Evolutionary conservation across 164 flowering plant genomes (phyloP).

Genomic region (Taxillus chinensis): DNA sequence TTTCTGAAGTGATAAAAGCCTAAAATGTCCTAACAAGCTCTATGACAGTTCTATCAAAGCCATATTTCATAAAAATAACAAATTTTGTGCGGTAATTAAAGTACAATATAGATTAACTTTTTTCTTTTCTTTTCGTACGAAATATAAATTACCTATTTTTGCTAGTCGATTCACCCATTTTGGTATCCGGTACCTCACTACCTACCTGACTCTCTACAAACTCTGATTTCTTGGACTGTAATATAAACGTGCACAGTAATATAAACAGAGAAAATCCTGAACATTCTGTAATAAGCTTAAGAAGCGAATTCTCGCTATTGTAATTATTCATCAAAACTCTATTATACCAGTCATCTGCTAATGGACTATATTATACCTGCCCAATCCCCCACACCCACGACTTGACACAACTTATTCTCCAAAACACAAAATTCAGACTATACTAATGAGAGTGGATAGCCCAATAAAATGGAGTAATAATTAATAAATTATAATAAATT

Average conservation of each 20-base stretch:
- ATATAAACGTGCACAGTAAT: constrained; percentile 43
- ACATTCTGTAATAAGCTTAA: background rate
- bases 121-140: background rate
- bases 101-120: background rate
- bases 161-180: constrained; percentile 70
- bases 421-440: no score
- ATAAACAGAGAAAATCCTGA: background rate
- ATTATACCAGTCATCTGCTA: no score
- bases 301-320: background rate
- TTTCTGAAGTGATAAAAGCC: no score
- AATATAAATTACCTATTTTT: constrained; percentile 32
- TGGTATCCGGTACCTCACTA: constrained; percentile 38
- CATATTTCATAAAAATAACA: background rate
- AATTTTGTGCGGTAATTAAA: background rate
- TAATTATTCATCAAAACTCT: background rate
- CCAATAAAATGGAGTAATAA: no score
- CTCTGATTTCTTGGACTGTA: constrained; percentile 32
- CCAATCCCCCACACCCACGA: no score
- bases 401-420: no score
- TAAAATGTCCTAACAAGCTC: no score
- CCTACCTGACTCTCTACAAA: constrained; percentile 44
- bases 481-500: no score
- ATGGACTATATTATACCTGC: no score
- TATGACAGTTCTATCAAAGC: no score
- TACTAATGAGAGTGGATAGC: no score